Evolutionary conservation across 106 monocot species (phyloP), one percentile per base, ranked within the genome.

Genomic region (Dendrobium huoshanense): DNA sequence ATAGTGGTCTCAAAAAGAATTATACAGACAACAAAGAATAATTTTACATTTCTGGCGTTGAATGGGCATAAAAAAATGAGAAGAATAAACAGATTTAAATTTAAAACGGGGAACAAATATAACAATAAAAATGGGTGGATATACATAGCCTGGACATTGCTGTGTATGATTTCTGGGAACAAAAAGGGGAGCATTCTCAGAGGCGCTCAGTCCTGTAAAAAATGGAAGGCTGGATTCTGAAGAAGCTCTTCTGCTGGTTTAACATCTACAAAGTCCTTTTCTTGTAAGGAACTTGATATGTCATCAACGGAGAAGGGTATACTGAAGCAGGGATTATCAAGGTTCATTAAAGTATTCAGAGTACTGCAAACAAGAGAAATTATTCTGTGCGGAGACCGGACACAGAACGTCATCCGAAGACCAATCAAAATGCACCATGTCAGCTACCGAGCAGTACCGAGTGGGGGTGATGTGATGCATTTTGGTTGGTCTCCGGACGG

Each of bases 241-340:
- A 90, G 87, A 87, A 90, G 90, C 80, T 87, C 88, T 20, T 87
- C 82, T 72, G 90, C 67, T 67, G 88, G 85, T 78, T 79, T 83
- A 40, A 88, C 87, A 67, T 87, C 88, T 27, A 75, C 54, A 54
- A 90, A 90, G 2, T 90, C 90, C 65, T 84, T 90, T 22, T 88
- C 90, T 74, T 86, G 81, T 37, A 82, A 4, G 9, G 88, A 77
- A 75, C 44, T 85, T 5, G 85, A 85, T 77, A 93, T 82, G 78
- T 93, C 93, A 22, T 93, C 90, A 4, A 85, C 81, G 5, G 93
- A 87, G 78, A 93, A 90, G 44, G 90, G 93, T 41, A 93, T 90
- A 81, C 93, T 93, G 88, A 73, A 31, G 22, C 64, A 41, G 27
- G 19, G 27, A 27, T 4, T 37, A 19, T 31, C 2, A 79, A n/a